Percentiles rank a stretch among this genome's conserved stretches.
Conservation (phyloP, 73 alveolate species). For the Blepharisma japonicum region DNA sequence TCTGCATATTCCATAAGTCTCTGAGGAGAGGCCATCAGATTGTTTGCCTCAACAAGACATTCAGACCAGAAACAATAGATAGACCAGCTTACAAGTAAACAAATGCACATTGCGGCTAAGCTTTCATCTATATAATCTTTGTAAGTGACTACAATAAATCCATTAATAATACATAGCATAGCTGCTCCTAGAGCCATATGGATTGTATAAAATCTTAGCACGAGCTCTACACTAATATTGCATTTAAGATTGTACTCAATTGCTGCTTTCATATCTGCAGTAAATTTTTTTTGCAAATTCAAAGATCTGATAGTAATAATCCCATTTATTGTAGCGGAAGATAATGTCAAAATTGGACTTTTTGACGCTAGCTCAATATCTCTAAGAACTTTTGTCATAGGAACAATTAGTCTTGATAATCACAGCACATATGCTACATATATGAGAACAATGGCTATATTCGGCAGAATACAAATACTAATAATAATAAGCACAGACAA, state of each 20-base stretch:
- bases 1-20: neutral
- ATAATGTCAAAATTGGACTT: neutral
- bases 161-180: neutral
- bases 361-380: neutral
- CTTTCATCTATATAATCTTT: constrained; percentile 4
- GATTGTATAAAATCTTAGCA: neutral
- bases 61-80: neutral
- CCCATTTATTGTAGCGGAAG: neutral
- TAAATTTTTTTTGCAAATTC: neutral
- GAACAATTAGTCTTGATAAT: neutral
- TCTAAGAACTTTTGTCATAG: no score
- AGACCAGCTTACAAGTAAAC: neutral
- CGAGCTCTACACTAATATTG: no score
- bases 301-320: neutral
- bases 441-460: neutral
- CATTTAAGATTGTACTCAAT: neutral
- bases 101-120: neutral
- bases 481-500: neutral
- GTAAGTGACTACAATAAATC: neutral
- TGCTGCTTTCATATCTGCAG: neutral
- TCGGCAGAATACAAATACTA: neutral
- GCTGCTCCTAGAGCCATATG: neutral
- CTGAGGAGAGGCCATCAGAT: neutral
- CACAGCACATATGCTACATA: no score
- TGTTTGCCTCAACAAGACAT: neutral